A percentile compares a stretch with the other conserved stretches of the same genome.
These are phyloP conservation scores for Epichloe gansuensis DNA, from an alignment of 2,329 filamentous ascomycete genomes.

Conservation along the genomic window DNA sequence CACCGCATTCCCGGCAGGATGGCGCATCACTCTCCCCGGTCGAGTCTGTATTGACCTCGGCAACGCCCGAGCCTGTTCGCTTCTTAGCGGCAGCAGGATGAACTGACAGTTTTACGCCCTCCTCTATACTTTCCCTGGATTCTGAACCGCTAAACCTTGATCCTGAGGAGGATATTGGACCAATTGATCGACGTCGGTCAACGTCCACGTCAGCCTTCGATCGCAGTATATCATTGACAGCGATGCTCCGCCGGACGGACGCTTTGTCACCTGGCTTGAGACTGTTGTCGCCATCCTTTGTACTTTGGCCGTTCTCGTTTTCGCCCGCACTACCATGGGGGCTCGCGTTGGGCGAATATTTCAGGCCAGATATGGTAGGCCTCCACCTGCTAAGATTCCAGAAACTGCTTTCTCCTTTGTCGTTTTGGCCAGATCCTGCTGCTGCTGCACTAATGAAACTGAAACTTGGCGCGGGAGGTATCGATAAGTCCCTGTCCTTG, in stretches of 20 bases:
- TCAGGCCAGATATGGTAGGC: conserved; percentile 24
- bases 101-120: conserved; percentile 1
- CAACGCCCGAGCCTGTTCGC: conserved; percentile 22
- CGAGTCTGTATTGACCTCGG: conserved; percentile 18
- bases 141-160: conserved; percentile 12
- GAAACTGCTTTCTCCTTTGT: conserved; percentile 33
- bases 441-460: conserved; percentile 27
- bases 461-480: conserved; percentile 44
- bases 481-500: conserved; percentile 15
- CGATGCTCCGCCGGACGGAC: conserved; percentile 19
- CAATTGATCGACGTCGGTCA: conserved; percentile 19
- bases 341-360: conserved; percentile 15
- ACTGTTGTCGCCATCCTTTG: conserved; percentile 16
- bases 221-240: conserved; percentile 15
- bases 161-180: conserved; percentile 11
- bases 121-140: conserved; percentile 11
- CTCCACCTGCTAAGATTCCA: conserved; percentile 47
- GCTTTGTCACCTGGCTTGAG: conserved; percentile 21
- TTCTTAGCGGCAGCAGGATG: conserved; percentile 12
- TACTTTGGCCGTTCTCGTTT: conserved; percentile 3
- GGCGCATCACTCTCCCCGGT: conserved; percentile 9
- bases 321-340: conserved; percentile 10
- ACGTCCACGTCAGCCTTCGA: conserved; percentile 14
- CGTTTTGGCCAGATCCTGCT: conserved; percentile 23
- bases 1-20: conserved; percentile 6